Percentiles rank a stretch among this genome's conserved stretches.
These are phyloP conservation scores for Ceriops decandra DNA, from an alignment of 345 rosid species.

Conservation along the genomic window DNA sequence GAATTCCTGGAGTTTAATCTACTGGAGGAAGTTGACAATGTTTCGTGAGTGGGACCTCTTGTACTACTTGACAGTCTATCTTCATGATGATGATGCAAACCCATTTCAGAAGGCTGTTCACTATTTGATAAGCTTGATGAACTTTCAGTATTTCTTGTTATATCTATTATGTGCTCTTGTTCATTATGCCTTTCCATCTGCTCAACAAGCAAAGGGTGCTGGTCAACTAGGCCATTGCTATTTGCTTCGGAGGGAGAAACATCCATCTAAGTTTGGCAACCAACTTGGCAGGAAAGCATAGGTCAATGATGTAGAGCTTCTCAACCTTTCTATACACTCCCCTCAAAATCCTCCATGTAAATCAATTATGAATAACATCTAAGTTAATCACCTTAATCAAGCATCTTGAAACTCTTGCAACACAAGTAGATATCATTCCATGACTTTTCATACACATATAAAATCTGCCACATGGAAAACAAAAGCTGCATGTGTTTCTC, in stretches of 20 bases:
- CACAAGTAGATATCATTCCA: background rate
- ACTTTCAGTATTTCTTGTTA: constrained; percentile 42
- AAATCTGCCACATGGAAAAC: background rate
- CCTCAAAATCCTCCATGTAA: constrained; percentile 10
- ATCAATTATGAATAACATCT: background rate
- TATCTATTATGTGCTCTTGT: constrained; percentile 54
- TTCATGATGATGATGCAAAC: constrained; percentile 30
- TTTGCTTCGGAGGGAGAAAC: constrained; percentile 40
- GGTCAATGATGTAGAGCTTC: constrained; percentile 7
- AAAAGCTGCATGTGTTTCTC: background rate
- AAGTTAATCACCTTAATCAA: background rate
- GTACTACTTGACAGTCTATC: constrained; percentile 32
- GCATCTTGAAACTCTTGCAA: constrained; percentile 3
- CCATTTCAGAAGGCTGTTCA: constrained; percentile 29
- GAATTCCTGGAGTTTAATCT: constrained; percentile 37
- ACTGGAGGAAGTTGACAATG: constrained; percentile 34
- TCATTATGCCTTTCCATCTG: constrained; percentile 29
- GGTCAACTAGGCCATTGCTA: constrained; percentile 38
- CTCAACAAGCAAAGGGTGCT: constrained; percentile 65
- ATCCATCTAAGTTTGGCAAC: constrained; percentile 53
- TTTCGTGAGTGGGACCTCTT: constrained; percentile 21
- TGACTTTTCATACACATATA: background rate
- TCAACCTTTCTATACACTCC: background rate
- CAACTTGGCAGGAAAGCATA: constrained; percentile 27
- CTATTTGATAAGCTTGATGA: constrained; percentile 46